A percentile compares a stretch with the other conserved stretches of the same genome.
These are phyloP conservation scores for Paecilomyces dactylethromorphus DNA, from an alignment of 2,329 filamentous ascomycete species.

Conservation along the genomic window DNA sequence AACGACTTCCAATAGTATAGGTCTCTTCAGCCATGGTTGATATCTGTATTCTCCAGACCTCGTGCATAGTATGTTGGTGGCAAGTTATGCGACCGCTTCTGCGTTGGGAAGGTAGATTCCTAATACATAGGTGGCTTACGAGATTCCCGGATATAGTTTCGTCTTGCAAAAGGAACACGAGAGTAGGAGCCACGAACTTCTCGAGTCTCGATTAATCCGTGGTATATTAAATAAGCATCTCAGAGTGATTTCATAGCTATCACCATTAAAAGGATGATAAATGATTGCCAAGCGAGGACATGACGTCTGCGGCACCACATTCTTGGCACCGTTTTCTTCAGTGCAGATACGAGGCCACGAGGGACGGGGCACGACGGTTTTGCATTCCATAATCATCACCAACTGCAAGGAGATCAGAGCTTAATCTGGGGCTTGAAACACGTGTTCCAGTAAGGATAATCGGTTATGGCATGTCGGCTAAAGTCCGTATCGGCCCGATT, in stretches of 20 bases:
- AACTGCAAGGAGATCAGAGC: no score
- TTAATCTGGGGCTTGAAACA: no score
- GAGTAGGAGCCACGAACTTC: background rate
- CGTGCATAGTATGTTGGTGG: background rate
- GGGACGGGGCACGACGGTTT: no score
- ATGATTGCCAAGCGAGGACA: background rate
- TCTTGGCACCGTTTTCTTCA: background rate
- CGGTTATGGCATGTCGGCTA: no score
- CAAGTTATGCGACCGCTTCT: background rate
- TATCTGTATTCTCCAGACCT: background rate
- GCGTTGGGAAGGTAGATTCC: background rate
- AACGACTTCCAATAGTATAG: conserved; percentile 26
- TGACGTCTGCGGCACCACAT: background rate
- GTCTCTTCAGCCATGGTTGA: conserved; percentile 19
- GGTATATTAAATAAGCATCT: background rate
- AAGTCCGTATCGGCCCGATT: no score
- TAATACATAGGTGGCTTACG: background rate
- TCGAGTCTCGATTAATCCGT: background rate
- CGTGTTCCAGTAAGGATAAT: no score
- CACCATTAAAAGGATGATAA: background rate
- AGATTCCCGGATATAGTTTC: background rate
- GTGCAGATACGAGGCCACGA: background rate
- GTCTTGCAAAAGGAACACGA: background rate
- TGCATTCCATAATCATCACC: no score
- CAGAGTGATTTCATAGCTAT: background rate